Base-by-base conservation (phyloP, 73 alveolate species). In the Paramecium sonneborni region DNA sequence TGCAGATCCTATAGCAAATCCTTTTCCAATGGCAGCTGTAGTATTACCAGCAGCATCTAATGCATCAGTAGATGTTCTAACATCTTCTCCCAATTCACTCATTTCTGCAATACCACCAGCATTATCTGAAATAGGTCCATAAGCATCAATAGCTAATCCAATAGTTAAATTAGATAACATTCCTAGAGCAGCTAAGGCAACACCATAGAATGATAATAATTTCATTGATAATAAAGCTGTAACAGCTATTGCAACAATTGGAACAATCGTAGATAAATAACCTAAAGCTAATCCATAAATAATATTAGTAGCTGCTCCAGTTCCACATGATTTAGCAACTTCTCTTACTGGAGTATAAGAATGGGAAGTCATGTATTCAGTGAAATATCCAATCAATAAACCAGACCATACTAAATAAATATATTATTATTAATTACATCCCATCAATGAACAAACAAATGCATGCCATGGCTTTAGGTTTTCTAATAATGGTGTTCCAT, bases 81-180 rank as follows among this genome's bases (percentile, higher is more conserved):
- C 98, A 57, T 92, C 82, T 74, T 95, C 95, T 43, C 92, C 97
- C 92, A 97, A 95, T 85, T 94, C 98, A 38, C 97, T 85, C 98
- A 98, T 97, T 95, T 98, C 99, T 62, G 98, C 99, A 70, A 98
- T 98, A 92, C 99, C 99, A 28, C 99, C 99, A 37, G 99, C 99
- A 92, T 98, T 98, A 91, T 98, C 99, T 38, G 99, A 92, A 89
- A 98, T 96, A 57, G 99, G 99, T 62, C 98, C 99, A 93, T 94
- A 97, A 6, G 97, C 99, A 93, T 97, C 98, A 85, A 96, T 96
- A 82, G 99, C 96, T 82, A 98, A 95, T 67, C 99, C 99, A 76
- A 97, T 92, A 43, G 98, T 85, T 74, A 98, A 95, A 76, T 96
- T 95, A 26, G 97, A 95, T 44, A 98, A 98, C 99, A 98, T 98